Evolutionary conservation across 495 filamentous ascomycete species (phyloP), one percentile per base, ranked within the genome.

Genomic region (Penicillium canescens): DNA sequence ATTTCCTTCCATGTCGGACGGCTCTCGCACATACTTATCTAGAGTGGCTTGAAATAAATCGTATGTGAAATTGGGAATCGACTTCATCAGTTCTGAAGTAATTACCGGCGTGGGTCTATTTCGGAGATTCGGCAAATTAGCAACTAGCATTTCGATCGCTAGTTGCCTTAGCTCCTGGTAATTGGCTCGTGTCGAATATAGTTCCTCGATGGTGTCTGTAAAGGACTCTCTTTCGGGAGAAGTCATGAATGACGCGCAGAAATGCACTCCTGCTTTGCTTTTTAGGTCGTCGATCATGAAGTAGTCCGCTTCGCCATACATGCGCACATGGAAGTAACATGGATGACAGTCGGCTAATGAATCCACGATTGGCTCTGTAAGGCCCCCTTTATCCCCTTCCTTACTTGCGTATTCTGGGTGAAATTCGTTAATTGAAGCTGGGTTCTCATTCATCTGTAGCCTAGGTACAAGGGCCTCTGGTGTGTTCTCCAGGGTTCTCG

Each of bases 241-340:
- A 43, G 36, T 13, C 21, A 21, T 13, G 16, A 51, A 51, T 13
- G 39, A 51, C 6, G 9, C 39, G 6, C 24, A 14, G n/a, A 51
- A 51, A 24, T 51, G 7, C 16, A 3, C 44, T 10, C 26, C 28
- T 31, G 52, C 52, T 48, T 35, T 55, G 36, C 1, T 37, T 42
- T 49, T 48, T 39, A 55, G 12, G 16, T 55, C 52, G 13, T 26
- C 20, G 39, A 55, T 49, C 45, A 49, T 49, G 45, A 55, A 55
- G 44, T 49, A 55, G 16, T 49, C 45, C 6, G 52, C 52, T 38
- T 49, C 52, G 8, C 44, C 52, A 43, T 55, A 55, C 52, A 55
- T 55, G 37, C 38, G 52, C 9, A 55, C 1, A 20, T 55, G 52
- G 38, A 55, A 55, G 28, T 55, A 49, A 9, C 39, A 43, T 43